Evolutionary conservation across 2,329 filamentous ascomycete genomes (phyloP), one percentile per base, ranked within the genome.

Genomic region (Colletotrichum somersetense): DNA sequence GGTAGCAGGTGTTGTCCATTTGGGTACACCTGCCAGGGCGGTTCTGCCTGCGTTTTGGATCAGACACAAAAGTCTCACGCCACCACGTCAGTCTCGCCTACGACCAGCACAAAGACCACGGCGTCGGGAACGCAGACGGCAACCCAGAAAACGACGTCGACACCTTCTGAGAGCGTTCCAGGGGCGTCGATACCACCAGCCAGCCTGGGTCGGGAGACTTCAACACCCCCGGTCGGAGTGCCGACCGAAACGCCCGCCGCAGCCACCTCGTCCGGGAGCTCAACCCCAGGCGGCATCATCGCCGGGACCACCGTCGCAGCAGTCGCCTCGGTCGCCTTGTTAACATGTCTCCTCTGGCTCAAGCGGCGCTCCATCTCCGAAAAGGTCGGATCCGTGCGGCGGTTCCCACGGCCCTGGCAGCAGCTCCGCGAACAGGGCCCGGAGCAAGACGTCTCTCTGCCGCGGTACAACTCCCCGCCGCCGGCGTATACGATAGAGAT

Each of bases 1-100:
- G 91, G 87, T 11, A 78, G 76, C 23, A 66, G 75, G n/a, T 95
- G 92, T 80, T 95, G 93, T 78, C 92, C 93, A 0, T 91, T 91
- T 79, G 93, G 92, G 1, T 95, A 91, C 81, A 82, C 83, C 1
- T 95, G 93, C 80, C 82, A 81, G 42, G 68, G 59, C 35, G 64
- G 33, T 40, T 62, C 71, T 65, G 69, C 82, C 73, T 94, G 92
- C 76, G 78, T 84, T 12, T 83, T 83, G 75, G 80, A 90, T 73
- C 72, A 81, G 26, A 85, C 91, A 75, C 87, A 91, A 12, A 40
- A 61, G 52, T 8, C 59, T 66, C 30, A 53, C 40, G 30, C 63
- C 61, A 52, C 26, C 61, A 52, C 46, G 6, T 20, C 62, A 14
- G 53, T 50, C 53, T 55, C 12, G 46, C 44, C 62, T 10, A 56